Conservation (phyloP, 441 rosid genomes). For the Croton laevigatus region DNA sequence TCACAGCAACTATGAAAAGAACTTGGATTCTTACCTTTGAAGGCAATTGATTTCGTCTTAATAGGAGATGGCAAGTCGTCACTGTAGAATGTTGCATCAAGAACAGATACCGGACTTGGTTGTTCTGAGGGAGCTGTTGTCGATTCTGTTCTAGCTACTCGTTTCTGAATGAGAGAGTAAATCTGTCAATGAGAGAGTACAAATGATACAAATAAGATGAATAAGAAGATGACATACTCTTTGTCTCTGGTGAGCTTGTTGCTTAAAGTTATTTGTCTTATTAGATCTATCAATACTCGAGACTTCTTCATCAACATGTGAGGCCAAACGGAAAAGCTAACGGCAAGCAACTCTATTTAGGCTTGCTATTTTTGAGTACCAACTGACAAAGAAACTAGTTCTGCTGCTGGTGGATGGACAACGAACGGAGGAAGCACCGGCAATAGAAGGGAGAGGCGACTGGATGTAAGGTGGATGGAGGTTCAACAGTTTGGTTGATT, state of each 20-base stretch:
- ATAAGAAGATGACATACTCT: constrained; percentile 39
- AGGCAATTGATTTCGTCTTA: constrained; percentile 58
- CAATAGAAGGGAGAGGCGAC: no score
- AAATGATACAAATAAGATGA: constrained; percentile 9
- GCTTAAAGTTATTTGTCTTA: constrained; percentile 31
- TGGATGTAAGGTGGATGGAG: no score
- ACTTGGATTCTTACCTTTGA: constrained; percentile 47
- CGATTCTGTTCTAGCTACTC: constrained; percentile 41
- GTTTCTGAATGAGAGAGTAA: constrained; percentile 44
- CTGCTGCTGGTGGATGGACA: no score
- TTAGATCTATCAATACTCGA: constrained; percentile 50
- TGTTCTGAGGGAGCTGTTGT: constrained; percentile 57
- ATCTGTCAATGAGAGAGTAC: constrained; percentile 21
- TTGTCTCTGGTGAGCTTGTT: constrained; percentile 37
- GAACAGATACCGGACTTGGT: constrained; percentile 95
- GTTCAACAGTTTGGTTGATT: no score
- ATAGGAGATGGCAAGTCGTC: constrained; percentile 89
- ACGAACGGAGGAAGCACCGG: no score
- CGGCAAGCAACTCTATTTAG: no score
- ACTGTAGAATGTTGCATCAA: constrained; percentile 65
- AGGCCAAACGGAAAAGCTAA: no score
- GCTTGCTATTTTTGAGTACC: no score
- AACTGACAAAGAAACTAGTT: no score
- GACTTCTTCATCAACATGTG: constrained; percentile 59
- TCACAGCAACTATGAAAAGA: neutral